These are phyloP conservation scores for Xanthoconium stramineum DNA, from an alignment of 768 basidiomycete species.

Conservation along the genomic window DNA sequence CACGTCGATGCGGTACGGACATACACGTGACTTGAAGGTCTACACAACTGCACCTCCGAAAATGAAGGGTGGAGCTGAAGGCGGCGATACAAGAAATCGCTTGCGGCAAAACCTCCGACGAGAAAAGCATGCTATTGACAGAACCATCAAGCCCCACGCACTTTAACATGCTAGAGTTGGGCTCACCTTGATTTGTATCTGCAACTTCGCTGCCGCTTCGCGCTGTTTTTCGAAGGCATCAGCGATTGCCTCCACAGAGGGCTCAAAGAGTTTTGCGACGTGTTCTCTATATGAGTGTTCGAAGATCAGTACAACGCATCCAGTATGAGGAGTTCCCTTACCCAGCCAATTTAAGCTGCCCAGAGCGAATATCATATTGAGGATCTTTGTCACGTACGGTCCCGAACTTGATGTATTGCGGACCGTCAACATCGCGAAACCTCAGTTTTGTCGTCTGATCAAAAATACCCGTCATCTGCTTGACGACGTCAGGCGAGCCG, in stretches of 20 bases:
- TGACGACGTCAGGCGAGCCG: conserved; percentile 27
- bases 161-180: no score
- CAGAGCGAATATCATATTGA: conserved; percentile 31
- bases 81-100: conserved; percentile 40
- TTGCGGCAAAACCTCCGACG: conserved; percentile 50
- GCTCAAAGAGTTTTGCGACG: conserved; percentile 41
- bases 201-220: conserved; percentile 8
- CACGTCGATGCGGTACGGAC: conserved; percentile 15
- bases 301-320: not conserved
- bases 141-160: not conserved
- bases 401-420: conserved; percentile 41
- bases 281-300: conserved; percentile 25
- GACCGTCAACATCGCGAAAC: conserved; percentile 34
- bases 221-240: conserved; percentile 32
- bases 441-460: conserved; percentile 36
- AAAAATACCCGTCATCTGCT: conserved; percentile 31
- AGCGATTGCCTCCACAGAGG: conserved; percentile 35
- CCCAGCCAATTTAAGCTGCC: conserved; percentile 37
- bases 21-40: conserved; percentile 48
- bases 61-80: conserved; percentile 30
- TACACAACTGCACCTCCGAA: conserved; percentile 33
- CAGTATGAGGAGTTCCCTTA: conserved; percentile 11
- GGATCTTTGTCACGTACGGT: conserved; percentile 33
- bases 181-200: conserved; percentile 27
- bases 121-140: conserved; percentile 37